phyloP scores from a whole-genome alignment of 495 filamentous ascomycete genomes.

The Aspergillus funiculosus region DNA sequence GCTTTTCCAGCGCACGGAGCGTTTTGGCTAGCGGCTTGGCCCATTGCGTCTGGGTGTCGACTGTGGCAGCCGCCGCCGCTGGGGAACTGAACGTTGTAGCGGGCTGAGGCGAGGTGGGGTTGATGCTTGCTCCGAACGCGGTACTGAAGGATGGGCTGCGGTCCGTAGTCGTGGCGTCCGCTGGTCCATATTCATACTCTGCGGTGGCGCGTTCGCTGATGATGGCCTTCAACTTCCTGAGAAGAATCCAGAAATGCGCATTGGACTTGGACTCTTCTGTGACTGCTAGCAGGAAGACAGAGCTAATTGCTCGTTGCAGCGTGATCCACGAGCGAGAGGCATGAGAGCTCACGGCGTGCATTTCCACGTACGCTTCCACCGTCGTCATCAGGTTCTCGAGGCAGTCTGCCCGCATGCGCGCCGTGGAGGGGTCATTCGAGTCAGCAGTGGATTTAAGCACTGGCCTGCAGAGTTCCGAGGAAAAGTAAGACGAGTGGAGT shows the following conservation, averaged over 20 bases:
- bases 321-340: slow-evolving; percentile 44
- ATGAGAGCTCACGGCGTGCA: slow-evolving; percentile 40
- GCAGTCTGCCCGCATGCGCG: slow-evolving; percentile 42
- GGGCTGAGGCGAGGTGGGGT: slow-evolving; percentile 23
- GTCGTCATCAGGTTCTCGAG: slow-evolving; percentile 38
- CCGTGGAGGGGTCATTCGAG: slow-evolving; percentile 30
- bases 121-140: slow-evolving; percentile 25
- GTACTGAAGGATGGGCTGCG: slow-evolving; percentile 25
- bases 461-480: slow-evolving; percentile 55
- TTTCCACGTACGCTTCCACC: slow-evolving; percentile 44
- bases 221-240: slow-evolving; percentile 39
- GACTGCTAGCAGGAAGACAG: slow-evolving; percentile 43
- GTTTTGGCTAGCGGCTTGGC: slow-evolving; percentile 44
- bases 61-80: slow-evolving; percentile 18
- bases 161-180: background rate
- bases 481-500: slow-evolving; percentile 53
- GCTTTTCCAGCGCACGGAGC: slow-evolving; percentile 42
- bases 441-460: slow-evolving; percentile 42
- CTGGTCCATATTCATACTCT: slow-evolving; percentile 27
- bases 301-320: slow-evolving; percentile 44
- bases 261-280: slow-evolving; percentile 40
- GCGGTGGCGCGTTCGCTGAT: slow-evolving; percentile 39
- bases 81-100: slow-evolving; percentile 3
- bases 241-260: slow-evolving; percentile 33
- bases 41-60: slow-evolving; percentile 43